These are phyloP conservation scores for Yamagishiella unicocca DNA, from an alignment of 139 green algal genomes.

Conservation along the genomic window DNA sequence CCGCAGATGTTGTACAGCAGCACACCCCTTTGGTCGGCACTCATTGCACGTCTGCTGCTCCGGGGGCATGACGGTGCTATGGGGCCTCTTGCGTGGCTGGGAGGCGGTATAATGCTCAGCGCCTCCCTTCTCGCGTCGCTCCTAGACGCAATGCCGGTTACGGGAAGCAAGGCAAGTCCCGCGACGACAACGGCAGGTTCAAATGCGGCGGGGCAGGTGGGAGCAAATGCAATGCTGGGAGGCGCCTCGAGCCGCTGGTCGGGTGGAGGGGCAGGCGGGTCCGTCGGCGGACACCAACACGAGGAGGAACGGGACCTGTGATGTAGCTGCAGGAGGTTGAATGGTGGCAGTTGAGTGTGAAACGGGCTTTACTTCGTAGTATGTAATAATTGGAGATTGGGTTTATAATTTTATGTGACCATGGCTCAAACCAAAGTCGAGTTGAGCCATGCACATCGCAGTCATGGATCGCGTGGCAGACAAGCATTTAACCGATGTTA, in stretches of 20 bases:
- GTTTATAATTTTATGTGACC: too few species aligned
- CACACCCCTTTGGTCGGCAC: conserved; percentile 14
- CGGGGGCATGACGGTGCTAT: not conserved
- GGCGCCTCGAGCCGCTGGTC: not conserved
- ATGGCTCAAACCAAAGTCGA: too few species aligned
- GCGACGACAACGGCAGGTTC: too few species aligned
- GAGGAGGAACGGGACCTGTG: not conserved
- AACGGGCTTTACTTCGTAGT: too few species aligned
- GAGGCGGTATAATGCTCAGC: conserved; percentile 10
- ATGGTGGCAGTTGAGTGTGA: not conserved
- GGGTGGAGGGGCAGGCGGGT: not conserved
- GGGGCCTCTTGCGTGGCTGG: conserved; percentile 23
- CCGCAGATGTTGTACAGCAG: conserved; percentile 41
- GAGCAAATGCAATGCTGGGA: too few species aligned
- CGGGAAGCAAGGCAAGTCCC: not conserved
- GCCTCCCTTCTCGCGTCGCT: conserved; percentile 1
- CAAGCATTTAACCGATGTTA: too few species aligned
- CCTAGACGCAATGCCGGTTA: not conserved
- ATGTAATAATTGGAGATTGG: too few species aligned
- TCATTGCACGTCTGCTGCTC: conserved; percentile 26
- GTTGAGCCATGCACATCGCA: too few species aligned
- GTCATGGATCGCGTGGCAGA: too few species aligned
- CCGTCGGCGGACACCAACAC: not conserved
- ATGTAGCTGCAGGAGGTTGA: not conserved
- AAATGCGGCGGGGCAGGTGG: too few species aligned